A percentile compares a stretch with the other conserved stretches of the same genome.
phyloP scores from a whole-genome alignment of 345 rosid genomes.

The Gossypium stocksii region DNA sequence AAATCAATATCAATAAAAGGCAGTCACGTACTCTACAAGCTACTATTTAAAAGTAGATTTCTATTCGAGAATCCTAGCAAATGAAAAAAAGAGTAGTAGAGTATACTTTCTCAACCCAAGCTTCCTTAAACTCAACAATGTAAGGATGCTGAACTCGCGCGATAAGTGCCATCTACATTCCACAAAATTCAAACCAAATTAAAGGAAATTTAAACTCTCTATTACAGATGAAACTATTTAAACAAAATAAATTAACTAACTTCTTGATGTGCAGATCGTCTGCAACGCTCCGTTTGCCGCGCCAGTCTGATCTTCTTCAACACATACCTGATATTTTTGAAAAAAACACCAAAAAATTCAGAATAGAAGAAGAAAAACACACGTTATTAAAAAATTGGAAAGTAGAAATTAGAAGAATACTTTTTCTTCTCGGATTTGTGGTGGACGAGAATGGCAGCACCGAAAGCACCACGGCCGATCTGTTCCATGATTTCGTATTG shows the following conservation, averaged over 20 bases:
- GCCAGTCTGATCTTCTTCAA: slow-evolving; percentile 98
- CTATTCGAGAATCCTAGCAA: neutral
- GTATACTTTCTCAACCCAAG: slow-evolving; percentile 94
- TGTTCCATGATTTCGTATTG: slow-evolving; percentile 99
- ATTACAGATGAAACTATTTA: neutral
- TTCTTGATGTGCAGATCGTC: slow-evolving; percentile 99
- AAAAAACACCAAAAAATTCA: slow-evolving; percentile 1
- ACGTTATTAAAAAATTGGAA: neutral
- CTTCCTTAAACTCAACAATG: slow-evolving; percentile 94
- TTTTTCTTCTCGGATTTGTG: slow-evolving; percentile 92
- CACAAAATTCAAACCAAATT: slow-evolving; percentile 15
- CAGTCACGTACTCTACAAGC: neutral
- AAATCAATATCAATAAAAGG: neutral
- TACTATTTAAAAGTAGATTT: neutral
- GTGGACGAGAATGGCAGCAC: slow-evolving; percentile 93
- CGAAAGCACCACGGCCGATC: slow-evolving; percentile 98
- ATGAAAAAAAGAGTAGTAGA: neutral
- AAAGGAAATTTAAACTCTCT: neutral
- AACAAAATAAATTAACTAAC: slow-evolving; percentile 29
- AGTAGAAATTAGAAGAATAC: slow-evolving; percentile 24
- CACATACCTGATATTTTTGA: slow-evolving; percentile 55
- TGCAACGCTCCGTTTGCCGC: slow-evolving; percentile 88
- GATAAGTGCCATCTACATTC: slow-evolving; percentile 78
- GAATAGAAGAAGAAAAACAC: neutral
- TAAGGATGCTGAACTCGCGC: slow-evolving; percentile 90